Conservation (phyloP, 345 rosid genomes). For the Gossypium australe region DNA sequence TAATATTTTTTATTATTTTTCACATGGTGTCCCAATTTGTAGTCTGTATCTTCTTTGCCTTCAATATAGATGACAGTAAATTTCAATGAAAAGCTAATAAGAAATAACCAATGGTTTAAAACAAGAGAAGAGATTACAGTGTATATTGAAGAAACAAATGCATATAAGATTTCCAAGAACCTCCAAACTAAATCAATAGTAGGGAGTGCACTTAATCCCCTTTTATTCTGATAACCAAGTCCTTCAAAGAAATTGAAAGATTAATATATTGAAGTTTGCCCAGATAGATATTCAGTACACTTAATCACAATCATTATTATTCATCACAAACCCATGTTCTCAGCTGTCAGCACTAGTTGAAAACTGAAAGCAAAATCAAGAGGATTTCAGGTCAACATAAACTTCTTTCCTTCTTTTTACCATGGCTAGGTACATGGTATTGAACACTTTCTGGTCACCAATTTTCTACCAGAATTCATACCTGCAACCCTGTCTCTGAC, state of each 20-base stretch:
- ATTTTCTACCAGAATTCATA: neutral
- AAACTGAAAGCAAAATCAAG: neutral
- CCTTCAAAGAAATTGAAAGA: neutral
- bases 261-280: neutral
- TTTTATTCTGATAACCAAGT: neutral
- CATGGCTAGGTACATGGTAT: neutral
- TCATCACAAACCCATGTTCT: neutral
- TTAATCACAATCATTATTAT: neutral
- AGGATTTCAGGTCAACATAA: neutral
- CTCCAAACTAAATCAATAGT: neutral
- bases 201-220: neutral
- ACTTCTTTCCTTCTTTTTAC: neutral
- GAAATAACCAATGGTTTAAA: no score
- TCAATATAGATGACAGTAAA: no score
- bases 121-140: no score
- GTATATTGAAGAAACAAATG: neutral
- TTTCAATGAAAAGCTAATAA: no score
- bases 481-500: neutral
- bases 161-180: neutral
- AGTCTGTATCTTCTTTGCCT: no score
- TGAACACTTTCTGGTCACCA: neutral
- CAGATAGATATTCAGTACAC: neutral
- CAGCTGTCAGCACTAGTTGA: neutral
- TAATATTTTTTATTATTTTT: no score
- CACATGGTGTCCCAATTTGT: no score